A percentile compares a stretch with the other conserved stretches of the same genome.
phyloP scores from a whole-genome alignment of 1,284 basidiomycete genomes.

The Tilletia indica region DNA sequence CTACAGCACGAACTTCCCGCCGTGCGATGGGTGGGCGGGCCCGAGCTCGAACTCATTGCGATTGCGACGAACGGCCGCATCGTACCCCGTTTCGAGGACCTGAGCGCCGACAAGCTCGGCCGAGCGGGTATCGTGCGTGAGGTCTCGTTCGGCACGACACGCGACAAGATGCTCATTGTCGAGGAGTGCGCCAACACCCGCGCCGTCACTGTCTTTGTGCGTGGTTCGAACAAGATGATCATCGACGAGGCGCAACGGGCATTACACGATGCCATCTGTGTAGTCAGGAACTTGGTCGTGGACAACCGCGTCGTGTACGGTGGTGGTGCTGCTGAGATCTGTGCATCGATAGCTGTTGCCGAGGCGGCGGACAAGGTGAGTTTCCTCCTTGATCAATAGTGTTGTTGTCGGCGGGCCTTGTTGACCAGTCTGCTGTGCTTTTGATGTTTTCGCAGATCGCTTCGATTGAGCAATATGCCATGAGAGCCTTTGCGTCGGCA shows the following conservation, averaged over 20 bases:
- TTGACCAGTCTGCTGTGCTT: not conserved
- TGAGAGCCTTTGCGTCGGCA: constrained; percentile 94
- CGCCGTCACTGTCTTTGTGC: constrained; percentile 94
- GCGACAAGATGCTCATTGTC: constrained; percentile 98
- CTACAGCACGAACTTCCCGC: constrained; percentile 97
- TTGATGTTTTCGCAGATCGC: not conserved
- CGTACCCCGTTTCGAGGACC: constrained; percentile 94
- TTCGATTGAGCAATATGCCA: constrained; percentile 96
- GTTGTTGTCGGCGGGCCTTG: not conserved
- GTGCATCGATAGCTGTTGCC: constrained; percentile 84
- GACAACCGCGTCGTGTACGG: constrained; percentile 98
- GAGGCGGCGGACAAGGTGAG: constrained; percentile 86
- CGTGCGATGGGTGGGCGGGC: constrained; percentile 98
- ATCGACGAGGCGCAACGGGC: constrained; percentile 98
- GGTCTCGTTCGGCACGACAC: constrained; percentile 90
- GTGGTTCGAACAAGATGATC: constrained; percentile 98
- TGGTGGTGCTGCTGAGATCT: constrained; percentile 95
- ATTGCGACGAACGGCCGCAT: constrained; percentile 98
- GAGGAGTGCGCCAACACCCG: constrained; percentile 96
- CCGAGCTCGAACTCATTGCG: constrained; percentile 98
- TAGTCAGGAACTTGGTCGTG: constrained; percentile 87
- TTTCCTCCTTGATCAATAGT: constrained; percentile 29
- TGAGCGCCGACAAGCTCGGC: constrained; percentile 85
- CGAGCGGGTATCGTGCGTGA: constrained; percentile 89
- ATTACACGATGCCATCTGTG: constrained; percentile 94